Conservation (phyloP, 202 grass and related monocot genomes). For the Brachypodium distachyon region DNA sequence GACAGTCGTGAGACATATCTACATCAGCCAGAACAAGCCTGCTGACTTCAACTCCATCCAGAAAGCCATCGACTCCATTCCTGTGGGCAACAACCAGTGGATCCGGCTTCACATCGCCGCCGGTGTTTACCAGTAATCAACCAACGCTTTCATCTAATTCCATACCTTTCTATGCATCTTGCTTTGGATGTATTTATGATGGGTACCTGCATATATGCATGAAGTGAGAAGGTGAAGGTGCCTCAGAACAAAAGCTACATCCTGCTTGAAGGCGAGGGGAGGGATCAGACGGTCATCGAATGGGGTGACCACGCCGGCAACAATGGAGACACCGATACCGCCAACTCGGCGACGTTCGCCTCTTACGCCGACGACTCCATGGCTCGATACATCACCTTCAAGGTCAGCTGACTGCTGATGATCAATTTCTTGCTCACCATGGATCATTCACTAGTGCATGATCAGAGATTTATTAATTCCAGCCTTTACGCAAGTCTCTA, state of each 20-base stretch:
- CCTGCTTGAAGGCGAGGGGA: constrained; percentile 60
- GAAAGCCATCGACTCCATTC: constrained; percentile 42
- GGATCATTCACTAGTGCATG: too few relatives aligned
- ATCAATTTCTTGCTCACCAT: too few relatives aligned
- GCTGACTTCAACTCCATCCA: constrained; percentile 44
- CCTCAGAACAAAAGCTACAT: constrained; percentile 45
- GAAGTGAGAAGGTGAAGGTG: constrained; percentile 64
- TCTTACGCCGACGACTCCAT: constrained; percentile 38
- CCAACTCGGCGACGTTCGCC: constrained; percentile 44
- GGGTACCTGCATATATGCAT: too few relatives aligned
- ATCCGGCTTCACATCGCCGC: constrained; percentile 48
- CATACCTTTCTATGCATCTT: too few relatives aligned
- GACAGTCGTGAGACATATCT: constrained; percentile 31
- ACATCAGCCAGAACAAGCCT: not conserved
- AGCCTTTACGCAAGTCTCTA: not conserved
- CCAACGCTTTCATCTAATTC: too few relatives aligned
- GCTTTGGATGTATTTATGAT: too few relatives aligned
- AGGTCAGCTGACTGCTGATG: too few relatives aligned
- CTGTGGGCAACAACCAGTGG: constrained; percentile 52
- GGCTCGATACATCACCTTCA: constrained; percentile 59
- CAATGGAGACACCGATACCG: not conserved
- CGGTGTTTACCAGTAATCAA: constrained; percentile 61
- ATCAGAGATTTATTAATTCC: not conserved
- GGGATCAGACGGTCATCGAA: constrained; percentile 38
- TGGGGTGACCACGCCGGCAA: constrained; percentile 39